phyloP scores from a whole-genome alignment of 208 protist genomes.

The Strigomonas galati region DNA sequence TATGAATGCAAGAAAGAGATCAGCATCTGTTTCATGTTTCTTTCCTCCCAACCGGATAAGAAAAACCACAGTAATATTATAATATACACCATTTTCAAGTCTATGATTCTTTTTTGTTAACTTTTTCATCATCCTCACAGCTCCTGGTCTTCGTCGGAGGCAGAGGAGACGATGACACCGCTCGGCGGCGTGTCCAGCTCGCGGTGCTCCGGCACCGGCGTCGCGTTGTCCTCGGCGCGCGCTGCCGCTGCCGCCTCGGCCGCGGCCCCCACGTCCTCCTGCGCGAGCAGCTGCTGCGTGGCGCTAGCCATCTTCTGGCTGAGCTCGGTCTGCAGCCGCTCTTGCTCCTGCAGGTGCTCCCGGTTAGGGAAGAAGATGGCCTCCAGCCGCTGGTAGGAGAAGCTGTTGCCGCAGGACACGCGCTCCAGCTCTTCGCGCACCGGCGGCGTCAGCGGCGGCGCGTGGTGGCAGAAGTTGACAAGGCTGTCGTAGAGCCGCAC shows the following conservation, averaged over 20 bases:
- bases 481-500: conserved; percentile 48
- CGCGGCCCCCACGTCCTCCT: neutral
- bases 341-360: conserved; percentile 39
- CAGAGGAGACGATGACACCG: no score
- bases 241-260: conserved; percentile 1
- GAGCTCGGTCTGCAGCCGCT: conserved; percentile 9
- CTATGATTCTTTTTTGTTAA: no score
- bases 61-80: no score
- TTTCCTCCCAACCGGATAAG: neutral
- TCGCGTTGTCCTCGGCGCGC: neutral
- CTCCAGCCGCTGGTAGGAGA: conserved; percentile 22
- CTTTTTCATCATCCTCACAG: no score
- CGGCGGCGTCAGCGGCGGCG: conserved; percentile 32
- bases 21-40: neutral
- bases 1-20: no score
- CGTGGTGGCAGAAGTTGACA: conserved; percentile 42
- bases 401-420: conserved; percentile 22
- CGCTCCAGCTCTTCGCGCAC: conserved; percentile 38
- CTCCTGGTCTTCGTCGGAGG: no score
- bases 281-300: neutral
- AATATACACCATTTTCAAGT: no score
- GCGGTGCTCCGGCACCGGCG: neutral
- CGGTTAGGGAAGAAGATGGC: conserved; percentile 44
- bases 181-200: neutral
- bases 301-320: neutral